These are phyloP conservation scores for Pilobolus umbonatus DNA, from an alignment of 192 early-diverging fungal genomes.

Conservation along the genomic window DNA sequence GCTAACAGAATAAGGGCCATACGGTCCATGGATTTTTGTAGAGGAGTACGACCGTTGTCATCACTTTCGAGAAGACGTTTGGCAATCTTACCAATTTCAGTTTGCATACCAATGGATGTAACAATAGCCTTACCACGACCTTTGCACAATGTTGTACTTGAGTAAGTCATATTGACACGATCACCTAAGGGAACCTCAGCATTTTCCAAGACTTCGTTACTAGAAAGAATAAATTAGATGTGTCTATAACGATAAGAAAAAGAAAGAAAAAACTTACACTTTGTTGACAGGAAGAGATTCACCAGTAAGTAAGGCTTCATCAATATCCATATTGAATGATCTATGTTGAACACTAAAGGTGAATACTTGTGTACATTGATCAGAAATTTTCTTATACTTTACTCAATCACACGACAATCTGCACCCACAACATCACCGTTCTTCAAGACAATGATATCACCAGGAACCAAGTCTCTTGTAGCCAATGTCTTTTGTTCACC, in stretches of 20 bases:
- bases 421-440: constrained; percentile 93
- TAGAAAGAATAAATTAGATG: neutral
- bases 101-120: constrained; percentile 73
- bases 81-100: constrained; percentile 91
- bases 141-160: constrained; percentile 82
- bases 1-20: constrained; percentile 76
- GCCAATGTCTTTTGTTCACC: constrained; percentile 68
- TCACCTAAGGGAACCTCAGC: constrained; percentile 77
- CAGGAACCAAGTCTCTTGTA: constrained; percentile 78
- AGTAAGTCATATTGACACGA: constrained; percentile 89
- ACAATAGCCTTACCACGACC: constrained; percentile 85
- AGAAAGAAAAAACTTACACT: constrained; percentile 28
- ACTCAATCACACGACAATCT: constrained; percentile 71
- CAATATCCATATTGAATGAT: constrained; percentile 86
- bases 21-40: constrained; percentile 64
- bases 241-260: neutral
- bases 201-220: constrained; percentile 57
- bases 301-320: constrained; percentile 91
- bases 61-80: constrained; percentile 65
- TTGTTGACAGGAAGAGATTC: constrained; percentile 85
- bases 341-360: constrained; percentile 39
- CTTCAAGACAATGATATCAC: constrained; percentile 89
- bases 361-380: neutral
- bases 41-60: constrained; percentile 51
- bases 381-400: neutral